Conservation (phyloP, 768 basidiomycete genomes). For the Boletus subcaerulescens region DNA sequence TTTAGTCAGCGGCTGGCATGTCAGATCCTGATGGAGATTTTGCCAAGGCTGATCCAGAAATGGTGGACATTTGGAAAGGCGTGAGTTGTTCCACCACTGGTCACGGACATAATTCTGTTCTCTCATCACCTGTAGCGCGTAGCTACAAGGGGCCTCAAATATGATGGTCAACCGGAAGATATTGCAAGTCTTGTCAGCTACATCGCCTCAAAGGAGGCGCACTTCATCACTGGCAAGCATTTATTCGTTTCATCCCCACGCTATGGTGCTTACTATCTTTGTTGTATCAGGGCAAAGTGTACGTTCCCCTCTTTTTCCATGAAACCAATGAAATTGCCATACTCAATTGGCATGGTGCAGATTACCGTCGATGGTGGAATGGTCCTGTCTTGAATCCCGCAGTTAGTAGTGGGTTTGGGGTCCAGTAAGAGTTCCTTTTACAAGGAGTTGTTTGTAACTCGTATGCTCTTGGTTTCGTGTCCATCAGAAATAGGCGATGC, state of each 20-base stretch:
- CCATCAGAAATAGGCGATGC: too few relatives aligned
- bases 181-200: slow-evolving; percentile 33
- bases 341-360: not conserved
- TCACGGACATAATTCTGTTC: not conserved
- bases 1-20: not conserved
- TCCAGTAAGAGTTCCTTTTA: too few relatives aligned
- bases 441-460: too few relatives aligned
- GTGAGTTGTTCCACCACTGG: not conserved
- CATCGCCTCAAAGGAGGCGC: slow-evolving; percentile 32
- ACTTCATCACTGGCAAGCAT: slow-evolving; percentile 34
- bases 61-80: not conserved
- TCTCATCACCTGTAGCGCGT: not conserved
- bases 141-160: slow-evolving; percentile 8
- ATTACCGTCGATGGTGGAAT: slow-evolving; percentile 8
- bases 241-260: not conserved
- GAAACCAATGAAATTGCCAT: not conserved
- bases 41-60: not conserved
- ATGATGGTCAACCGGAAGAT: slow-evolving; percentile 30
- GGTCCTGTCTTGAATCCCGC: not conserved
- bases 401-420: too few relatives aligned
- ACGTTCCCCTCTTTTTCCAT: not conserved
- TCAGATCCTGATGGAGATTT: not conserved
- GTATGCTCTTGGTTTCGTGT: too few relatives aligned
- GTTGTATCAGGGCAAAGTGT: slow-evolving; percentile 12
- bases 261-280: not conserved